These are phyloP conservation scores for Dioscorea cayenensis DNA, from an alignment of 116 monocot genomes.

Conservation along the genomic window DNA sequence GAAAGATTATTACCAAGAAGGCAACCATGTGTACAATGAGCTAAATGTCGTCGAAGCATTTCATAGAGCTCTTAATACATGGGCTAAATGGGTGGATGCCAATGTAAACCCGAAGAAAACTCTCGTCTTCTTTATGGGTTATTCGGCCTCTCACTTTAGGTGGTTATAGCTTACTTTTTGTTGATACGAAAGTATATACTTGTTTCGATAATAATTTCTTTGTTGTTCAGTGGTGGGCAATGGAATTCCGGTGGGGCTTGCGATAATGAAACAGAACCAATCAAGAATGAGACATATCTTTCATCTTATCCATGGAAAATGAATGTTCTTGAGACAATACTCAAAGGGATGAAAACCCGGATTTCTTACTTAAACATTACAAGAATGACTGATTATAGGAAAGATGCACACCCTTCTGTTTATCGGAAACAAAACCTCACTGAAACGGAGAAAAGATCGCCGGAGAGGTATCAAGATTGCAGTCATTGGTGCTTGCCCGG, in stretches of 20 bases:
- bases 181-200: background rate
- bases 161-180: background rate
- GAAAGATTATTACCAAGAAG: conserved; percentile 95
- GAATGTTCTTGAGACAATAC: conserved; percentile 52
- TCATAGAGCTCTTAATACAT: conserved; percentile 80
- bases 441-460: conserved; percentile 38
- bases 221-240: conserved; percentile 61
- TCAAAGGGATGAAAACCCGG: conserved; percentile 58
- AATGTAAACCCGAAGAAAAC: conserved; percentile 64
- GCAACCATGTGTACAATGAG: conserved; percentile 57
- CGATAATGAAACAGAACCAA: conserved; percentile 56
- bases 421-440: conserved; percentile 49
- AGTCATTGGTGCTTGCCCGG: conserved; percentile 96
- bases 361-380: conserved; percentile 71
- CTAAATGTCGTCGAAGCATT: conserved; percentile 78
- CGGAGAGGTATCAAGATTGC: conserved; percentile 66
- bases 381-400: conserved; percentile 74
- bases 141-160: conserved; percentile 90
- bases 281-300: conserved; percentile 43
- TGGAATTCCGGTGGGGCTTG: conserved; percentile 93
- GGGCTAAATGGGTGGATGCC: conserved; percentile 85
- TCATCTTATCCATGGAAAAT: conserved; percentile 54
- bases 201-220: background rate
- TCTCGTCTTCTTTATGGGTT: conserved; percentile 78
- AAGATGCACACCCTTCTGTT: conserved; percentile 83